Percentiles rank a stretch among this genome's conserved stretches.
phyloP scores from a whole-genome alignment of 306 rosid genomes.

The Prunus salicina region DNA sequence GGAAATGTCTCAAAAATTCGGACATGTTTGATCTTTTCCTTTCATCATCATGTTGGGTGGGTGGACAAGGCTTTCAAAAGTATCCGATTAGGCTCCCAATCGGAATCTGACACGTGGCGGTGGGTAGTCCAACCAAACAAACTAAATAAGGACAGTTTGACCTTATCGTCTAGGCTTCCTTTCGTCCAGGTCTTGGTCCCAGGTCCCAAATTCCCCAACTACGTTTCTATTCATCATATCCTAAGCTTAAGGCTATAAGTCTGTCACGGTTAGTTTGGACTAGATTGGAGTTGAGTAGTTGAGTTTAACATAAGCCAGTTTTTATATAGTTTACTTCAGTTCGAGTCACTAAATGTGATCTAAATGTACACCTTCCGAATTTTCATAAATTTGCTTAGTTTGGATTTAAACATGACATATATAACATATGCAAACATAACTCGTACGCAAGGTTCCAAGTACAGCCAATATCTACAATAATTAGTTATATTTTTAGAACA shows the following conservation, averaged over 20 bases:
- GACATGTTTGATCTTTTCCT: constrained; percentile 42
- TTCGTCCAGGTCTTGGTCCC: background rate
- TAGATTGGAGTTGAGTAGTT: no score
- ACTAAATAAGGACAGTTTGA: background rate
- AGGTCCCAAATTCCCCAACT: background rate
- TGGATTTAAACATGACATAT: no score
- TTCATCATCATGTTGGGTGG: constrained; percentile 15
- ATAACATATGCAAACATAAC: no score
- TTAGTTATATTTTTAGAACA: background rate
- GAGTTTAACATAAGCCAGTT: no score
- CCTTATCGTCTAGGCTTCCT: background rate
- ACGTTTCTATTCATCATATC: background rate
- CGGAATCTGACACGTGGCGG: constrained; percentile 5
- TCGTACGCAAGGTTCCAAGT: no score
- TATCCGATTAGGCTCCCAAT: background rate
- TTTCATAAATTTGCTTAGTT: no score
- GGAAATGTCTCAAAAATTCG: constrained; percentile 40
- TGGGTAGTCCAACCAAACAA: background rate
- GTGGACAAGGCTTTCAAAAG: constrained; percentile 17
- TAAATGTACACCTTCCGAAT: no score
- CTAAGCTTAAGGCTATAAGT: no score
- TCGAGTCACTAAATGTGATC: no score
- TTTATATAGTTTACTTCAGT: no score
- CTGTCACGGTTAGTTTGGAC: no score
- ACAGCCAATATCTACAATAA: no score